Evolutionary conservation across 2,329 filamentous ascomycete genomes (phyloP).

Genomic region (Hypoxylon sp.): DNA sequence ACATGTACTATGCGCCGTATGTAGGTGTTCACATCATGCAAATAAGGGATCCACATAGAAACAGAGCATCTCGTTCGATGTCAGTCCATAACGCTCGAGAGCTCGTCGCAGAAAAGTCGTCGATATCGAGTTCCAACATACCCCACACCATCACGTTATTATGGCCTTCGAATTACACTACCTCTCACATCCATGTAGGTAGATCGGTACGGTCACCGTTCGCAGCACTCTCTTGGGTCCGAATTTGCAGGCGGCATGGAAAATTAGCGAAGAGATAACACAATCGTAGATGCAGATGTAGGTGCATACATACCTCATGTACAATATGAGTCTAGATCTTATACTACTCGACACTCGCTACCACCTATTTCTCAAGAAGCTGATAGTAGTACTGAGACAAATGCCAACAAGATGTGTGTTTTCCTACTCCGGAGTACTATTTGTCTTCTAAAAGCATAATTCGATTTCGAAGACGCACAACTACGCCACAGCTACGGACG

Average conservation of each 20-base stretch:
- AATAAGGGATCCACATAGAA: conserved; percentile 15
- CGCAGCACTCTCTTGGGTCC: conserved; percentile 16
- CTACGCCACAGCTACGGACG: conserved; percentile 9
- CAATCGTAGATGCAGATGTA: conserved; percentile 18
- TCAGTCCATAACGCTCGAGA: conserved; percentile 37
- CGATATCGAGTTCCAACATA: conserved; percentile 14
- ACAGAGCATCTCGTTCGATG: conserved; percentile 38
- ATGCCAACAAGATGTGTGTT: conserved; percentile 19
- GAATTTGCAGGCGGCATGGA: conserved; percentile 19
- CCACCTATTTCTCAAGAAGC: conserved; percentile 19
- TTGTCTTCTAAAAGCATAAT: too few relatives aligned
- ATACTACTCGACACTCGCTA: conserved; percentile 9
- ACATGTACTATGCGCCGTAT: neutral
- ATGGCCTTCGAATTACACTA: conserved; percentile 27
- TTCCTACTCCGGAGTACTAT: conserved; percentile 3
- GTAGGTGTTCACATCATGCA: conserved; percentile 12
- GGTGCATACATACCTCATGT: neutral
- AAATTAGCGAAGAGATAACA: conserved; percentile 21
- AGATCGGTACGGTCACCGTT: conserved; percentile 21
- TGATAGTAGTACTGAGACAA: neutral
- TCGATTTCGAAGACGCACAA: conserved; percentile 8
- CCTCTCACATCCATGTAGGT: conserved; percentile 21
- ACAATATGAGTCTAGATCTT: conserved; percentile 18
- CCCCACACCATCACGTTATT: conserved; percentile 30
- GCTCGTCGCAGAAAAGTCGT: conserved; percentile 14